These are phyloP conservation scores for Stemphylium lycopersici DNA, from an alignment of 2,329 filamentous ascomycete genomes.

Conservation along the genomic window DNA sequence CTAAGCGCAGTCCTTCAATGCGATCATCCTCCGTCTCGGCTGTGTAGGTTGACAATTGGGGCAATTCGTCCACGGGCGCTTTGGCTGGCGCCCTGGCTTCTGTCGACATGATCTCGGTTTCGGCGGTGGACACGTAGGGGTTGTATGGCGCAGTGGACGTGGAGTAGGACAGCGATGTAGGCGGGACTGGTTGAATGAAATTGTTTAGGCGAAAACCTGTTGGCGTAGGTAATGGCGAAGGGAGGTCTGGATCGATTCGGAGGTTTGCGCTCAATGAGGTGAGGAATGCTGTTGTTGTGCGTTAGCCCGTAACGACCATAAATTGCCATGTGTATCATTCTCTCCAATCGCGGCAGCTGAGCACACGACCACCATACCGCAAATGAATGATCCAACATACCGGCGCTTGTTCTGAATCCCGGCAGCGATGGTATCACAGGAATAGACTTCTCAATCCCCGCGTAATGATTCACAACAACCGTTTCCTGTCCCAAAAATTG, in stretches of 20 bases:
- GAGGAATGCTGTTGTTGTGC: constrained; percentile 70
- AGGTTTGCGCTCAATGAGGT: constrained; percentile 82
- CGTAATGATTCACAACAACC: constrained; percentile 43
- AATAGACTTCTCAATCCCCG: constrained; percentile 45
- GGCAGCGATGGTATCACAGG: constrained; percentile 45
- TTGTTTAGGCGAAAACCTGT: constrained; percentile 58
- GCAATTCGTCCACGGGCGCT: constrained; percentile 44
- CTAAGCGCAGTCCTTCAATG: constrained; percentile 70
- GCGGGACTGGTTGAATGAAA: constrained; percentile 62
- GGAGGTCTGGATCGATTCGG: constrained; percentile 64
- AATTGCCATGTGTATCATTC: not conserved
- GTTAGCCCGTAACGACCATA: constrained; percentile 17
- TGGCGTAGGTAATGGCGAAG: constrained; percentile 69
- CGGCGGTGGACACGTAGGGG: constrained; percentile 45
- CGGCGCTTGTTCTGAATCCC: constrained; percentile 48
- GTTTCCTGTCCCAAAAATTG: constrained; percentile 35
- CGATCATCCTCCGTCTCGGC: constrained; percentile 63
- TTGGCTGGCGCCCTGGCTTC: constrained; percentile 31
- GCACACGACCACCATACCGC: constrained; percentile 28
- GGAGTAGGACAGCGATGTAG: constrained; percentile 53
- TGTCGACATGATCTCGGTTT: constrained; percentile 45
- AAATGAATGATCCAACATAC: constrained; percentile 36
- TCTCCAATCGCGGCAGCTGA: constrained; percentile 14
- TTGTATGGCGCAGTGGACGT: constrained; percentile 48
- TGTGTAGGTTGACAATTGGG: constrained; percentile 67